Evolutionary conservation across 2,329 filamentous ascomycete species (phyloP).

Genomic region (Alternaria ethzedia): DNA sequence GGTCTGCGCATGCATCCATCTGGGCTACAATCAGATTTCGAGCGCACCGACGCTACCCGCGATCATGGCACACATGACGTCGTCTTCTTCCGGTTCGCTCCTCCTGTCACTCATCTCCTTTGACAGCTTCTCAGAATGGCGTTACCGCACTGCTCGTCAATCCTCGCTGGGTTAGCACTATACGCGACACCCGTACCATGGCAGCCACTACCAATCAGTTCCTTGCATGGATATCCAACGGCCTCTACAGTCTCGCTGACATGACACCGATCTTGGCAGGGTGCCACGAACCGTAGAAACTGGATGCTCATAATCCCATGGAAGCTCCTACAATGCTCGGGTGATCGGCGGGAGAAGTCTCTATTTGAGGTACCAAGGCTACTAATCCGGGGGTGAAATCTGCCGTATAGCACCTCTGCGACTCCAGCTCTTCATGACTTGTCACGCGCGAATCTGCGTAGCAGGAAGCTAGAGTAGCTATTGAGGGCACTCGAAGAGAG

Average conservation of each 20-base stretch:
- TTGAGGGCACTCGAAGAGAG: neutral
- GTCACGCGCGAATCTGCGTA: neutral
- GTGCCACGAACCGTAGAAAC: neutral
- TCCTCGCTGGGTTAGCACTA: neutral
- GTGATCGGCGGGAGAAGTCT: neutral
- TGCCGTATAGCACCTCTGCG: constrained; percentile 5
- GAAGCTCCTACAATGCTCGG: neutral
- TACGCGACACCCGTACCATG: neutral
- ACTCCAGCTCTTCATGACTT: neutral
- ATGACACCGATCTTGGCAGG: neutral
- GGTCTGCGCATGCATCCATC: neutral
- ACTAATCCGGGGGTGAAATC: neutral
- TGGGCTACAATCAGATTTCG: neutral
- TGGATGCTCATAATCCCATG: neutral
- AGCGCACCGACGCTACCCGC: neutral
- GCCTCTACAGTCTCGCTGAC: neutral
- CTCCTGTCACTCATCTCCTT: neutral
- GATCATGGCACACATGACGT: neutral
- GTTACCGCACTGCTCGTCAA: neutral
- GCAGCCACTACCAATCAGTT: neutral
- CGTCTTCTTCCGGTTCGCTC: neutral
- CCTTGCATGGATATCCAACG: neutral
- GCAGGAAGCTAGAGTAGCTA: neutral
- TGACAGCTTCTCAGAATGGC: neutral
- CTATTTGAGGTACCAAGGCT: neutral